Base-by-base conservation (phyloP, 2,329 filamentous ascomycete genomes). In the Alternaria ventricosa region DNA sequence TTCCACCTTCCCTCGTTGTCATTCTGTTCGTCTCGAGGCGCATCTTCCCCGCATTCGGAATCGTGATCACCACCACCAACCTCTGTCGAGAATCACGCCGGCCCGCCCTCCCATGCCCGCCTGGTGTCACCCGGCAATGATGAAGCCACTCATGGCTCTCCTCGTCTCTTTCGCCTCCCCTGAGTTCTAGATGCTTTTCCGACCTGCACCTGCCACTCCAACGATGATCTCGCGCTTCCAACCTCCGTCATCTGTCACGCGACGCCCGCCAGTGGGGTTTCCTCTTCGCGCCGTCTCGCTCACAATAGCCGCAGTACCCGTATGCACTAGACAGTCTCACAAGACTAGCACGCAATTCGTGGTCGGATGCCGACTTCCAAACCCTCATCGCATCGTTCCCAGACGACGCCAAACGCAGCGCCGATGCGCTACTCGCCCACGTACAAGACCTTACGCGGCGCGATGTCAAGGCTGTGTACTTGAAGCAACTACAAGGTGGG, bases 401-500 rank as follows among this genome's bases (percentile, higher is more conserved):
- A 6, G 80, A 84, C 20, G 86, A 91, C 71, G 86, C 88, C 74
- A 87, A 85, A 71, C 79, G 82, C 59, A 87, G 88, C 46, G 87
- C 87, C 51, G 81, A 83, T 22, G 86, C 87, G 22, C 84, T 95
- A 61, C 84, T 88, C 68, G 84, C 86, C 13, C 91, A 94, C 79
- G 88, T 93, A 64, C 82, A 86, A 68, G 89, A 93, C 73, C 86
- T 95, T 66, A 90, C 92, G 72, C 82, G 84, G 64, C 86, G 86
- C 66, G 92, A 96, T 76, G 85, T 93, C 74, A 96, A 95, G 81
- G 85, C 89, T 63, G 83, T 90, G 45, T 94, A 93, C 79, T 84
- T 94, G 67, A 96, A 96, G 82, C 87, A 87, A 62, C 87, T 95
- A 46, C 92, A 96, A 82, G 78, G 76, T 79, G 64, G 69, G 75